phyloP scores from a whole-genome alignment of 1,139 yeast genomes.

The Candida sp. region DNA sequence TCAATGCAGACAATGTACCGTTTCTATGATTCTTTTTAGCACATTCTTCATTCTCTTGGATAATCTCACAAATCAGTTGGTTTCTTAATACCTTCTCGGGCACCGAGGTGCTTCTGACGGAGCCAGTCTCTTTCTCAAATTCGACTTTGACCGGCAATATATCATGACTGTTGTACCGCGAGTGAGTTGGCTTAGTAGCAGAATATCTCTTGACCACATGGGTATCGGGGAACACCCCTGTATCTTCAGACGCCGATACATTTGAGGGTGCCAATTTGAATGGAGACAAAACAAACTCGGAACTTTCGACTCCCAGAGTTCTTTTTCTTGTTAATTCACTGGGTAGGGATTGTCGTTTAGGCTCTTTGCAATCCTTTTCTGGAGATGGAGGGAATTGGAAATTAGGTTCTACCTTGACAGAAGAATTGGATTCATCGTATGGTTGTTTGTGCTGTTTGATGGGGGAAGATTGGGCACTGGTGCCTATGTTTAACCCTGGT shows the following conservation, averaged over 20 bases:
- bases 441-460: conserved; percentile 17
- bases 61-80: conserved; percentile 4
- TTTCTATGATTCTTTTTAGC: conserved; percentile 11
- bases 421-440: conserved; percentile 16
- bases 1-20: conserved; percentile 16
- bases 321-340: conserved; percentile 22
- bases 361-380: conserved; percentile 21
- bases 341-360: conserved; percentile 43
- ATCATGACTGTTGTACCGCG: conserved; percentile 49
- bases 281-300: conserved; percentile 49
- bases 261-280: conserved; percentile 33
- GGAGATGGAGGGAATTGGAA: conserved; percentile 31
- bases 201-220: conserved; percentile 25
- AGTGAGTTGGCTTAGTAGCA: conserved; percentile 36
- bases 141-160: conserved; percentile 50
- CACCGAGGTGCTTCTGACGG: conserved; percentile 32
- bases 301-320: conserved; percentile 20
- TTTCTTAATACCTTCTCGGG: conserved; percentile 26
- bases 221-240: conserved; percentile 2
- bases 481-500: conserved; percentile 3
- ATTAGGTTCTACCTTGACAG: conserved; percentile 24
- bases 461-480: conserved; percentile 27
- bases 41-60: conserved; percentile 9
- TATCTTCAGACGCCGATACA: conserved; percentile 4
- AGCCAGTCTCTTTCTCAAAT: conserved; percentile 31